Percentiles rank a stretch among this genome's conserved stretches.
phyloP scores from a whole-genome alignment of 2,329 filamentous ascomycete genomes.

The Coleophoma cylindrospora region DNA sequence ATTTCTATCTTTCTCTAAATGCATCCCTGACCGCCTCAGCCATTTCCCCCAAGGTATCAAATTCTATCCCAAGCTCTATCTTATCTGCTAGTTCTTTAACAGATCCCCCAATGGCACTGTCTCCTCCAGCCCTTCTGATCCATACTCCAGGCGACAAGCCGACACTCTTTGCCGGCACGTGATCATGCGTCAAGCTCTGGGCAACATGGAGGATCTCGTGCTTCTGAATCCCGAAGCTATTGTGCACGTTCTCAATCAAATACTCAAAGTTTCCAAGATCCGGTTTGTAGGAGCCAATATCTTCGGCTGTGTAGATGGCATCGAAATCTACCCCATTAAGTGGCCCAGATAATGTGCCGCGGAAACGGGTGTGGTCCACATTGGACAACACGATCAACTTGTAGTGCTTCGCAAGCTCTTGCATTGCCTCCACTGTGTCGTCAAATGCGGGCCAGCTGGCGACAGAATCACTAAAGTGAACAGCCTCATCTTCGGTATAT shows the following conservation, averaged over 20 bases:
- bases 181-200: neutral
- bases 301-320: conserved; percentile 61
- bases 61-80: neutral
- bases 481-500: too few relatives aligned
- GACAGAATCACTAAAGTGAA: conserved; percentile 35
- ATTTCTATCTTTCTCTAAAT: too few relatives aligned
- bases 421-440: conserved; percentile 41
- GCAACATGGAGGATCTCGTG: neutral
- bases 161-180: neutral
- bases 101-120: neutral
- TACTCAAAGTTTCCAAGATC: conserved; percentile 60
- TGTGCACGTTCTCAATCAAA: conserved; percentile 46
- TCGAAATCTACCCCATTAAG: conserved; percentile 49
- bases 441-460: conserved; percentile 42
- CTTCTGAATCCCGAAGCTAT: neutral
- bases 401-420: conserved; percentile 36
- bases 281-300: conserved; percentile 70
- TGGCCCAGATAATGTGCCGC: conserved; percentile 35
- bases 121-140: neutral
- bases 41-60: neutral
- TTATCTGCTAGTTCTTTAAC: neutral
- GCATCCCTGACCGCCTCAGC: neutral
- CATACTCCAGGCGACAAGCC: neutral
- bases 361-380: conserved; percentile 48
- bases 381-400: conserved; percentile 52